phyloP scores from a whole-genome alignment of 2,329 filamentous ascomycete genomes.

The Arthrobotrys entomopaga region DNA sequence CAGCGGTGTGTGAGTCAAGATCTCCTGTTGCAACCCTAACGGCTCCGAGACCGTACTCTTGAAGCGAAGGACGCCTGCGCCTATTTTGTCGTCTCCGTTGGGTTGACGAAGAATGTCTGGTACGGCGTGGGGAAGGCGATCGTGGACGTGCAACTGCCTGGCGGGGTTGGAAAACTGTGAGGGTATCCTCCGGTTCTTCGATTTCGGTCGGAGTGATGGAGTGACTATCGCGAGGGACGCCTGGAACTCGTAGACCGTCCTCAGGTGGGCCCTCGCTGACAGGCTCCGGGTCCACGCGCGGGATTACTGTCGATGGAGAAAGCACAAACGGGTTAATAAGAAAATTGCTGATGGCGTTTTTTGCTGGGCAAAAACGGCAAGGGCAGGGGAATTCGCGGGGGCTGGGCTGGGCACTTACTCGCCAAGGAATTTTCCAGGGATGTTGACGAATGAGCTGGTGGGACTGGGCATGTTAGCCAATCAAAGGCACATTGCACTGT shows the following conservation, averaged over 20 bases:
- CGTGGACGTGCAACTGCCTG: slow-evolving; percentile 16
- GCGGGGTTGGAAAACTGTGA: slow-evolving; percentile 22
- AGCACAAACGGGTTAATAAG: slow-evolving; percentile 37
- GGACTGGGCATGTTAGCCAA: slow-evolving; percentile 25
- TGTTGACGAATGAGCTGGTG: slow-evolving; percentile 36
- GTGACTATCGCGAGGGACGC: slow-evolving; percentile 26
- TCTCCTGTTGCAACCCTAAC: slow-evolving; percentile 20
- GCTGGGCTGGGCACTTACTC: slow-evolving; percentile 43
- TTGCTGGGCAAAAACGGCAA: slow-evolving; percentile 30
- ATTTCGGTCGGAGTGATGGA: slow-evolving; percentile 53
- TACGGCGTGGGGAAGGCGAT: slow-evolving; percentile 30
- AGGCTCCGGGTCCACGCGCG: slow-evolving; percentile 47
- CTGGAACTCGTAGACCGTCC: slow-evolving; percentile 34
- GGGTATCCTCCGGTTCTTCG: slow-evolving; percentile 38
- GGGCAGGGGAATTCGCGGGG: slow-evolving; percentile 34
- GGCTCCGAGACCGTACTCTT: slow-evolving; percentile 35
- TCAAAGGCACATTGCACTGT: slow-evolving; percentile 4
- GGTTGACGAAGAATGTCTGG: slow-evolving; percentile 24
- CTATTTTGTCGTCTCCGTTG: slow-evolving; percentile 27
- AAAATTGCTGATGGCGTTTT: slow-evolving; percentile 15
- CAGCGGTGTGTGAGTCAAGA: slow-evolving; percentile 13
- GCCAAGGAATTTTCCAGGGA: slow-evolving; percentile 53
- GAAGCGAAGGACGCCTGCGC: slow-evolving; percentile 25
- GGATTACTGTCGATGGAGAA: slow-evolving; percentile 45
- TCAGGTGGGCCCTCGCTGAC: slow-evolving; percentile 34